Percentiles rank a stretch among this genome's conserved stretches.
phyloP scores from a whole-genome alignment of 2,329 filamentous ascomycete species.

The Ophiostoma triangulosporum region DNA sequence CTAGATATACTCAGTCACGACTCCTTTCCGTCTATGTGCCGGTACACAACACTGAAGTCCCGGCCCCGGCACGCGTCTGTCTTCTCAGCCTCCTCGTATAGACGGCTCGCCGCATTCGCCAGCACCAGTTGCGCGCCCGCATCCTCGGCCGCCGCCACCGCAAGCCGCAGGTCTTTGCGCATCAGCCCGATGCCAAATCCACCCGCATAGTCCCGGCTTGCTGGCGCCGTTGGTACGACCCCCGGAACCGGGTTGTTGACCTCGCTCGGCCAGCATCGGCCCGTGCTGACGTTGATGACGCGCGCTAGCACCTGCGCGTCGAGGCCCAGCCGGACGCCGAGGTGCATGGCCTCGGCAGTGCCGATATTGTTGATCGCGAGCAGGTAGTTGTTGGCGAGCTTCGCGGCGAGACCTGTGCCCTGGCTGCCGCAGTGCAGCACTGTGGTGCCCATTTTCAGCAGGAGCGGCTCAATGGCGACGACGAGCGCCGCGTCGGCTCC shows the following conservation, averaged over 20 bases:
- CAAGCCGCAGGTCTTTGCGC: conserved; percentile 66
- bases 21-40: conserved; percentile 36
- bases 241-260: conserved; percentile 90
- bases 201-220: conserved; percentile 60
- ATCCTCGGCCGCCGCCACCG: conserved; percentile 57
- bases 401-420: conserved; percentile 76
- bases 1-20: background rate
- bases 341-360: conserved; percentile 52
- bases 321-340: conserved; percentile 47
- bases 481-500: conserved; percentile 52
- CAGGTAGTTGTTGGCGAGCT: conserved; percentile 95
- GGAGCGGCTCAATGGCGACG: conserved; percentile 49
- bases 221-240: conserved; percentile 59
- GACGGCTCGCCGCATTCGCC: conserved; percentile 45
- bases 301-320: conserved; percentile 56
- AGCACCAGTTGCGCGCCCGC: conserved; percentile 53
- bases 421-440: conserved; percentile 77
- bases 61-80: conserved; percentile 49
- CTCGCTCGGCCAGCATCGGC: conserved; percentile 92
- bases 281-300: conserved; percentile 87
- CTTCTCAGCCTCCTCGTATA: conserved; percentile 55
- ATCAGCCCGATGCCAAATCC: conserved; percentile 68
- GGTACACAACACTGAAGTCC: conserved; percentile 74
- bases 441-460: conserved; percentile 73
- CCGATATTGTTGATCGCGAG: conserved; percentile 83